Conservation (phyloP, 139 green algal species). For the Dunaliella primolecta region DNA sequence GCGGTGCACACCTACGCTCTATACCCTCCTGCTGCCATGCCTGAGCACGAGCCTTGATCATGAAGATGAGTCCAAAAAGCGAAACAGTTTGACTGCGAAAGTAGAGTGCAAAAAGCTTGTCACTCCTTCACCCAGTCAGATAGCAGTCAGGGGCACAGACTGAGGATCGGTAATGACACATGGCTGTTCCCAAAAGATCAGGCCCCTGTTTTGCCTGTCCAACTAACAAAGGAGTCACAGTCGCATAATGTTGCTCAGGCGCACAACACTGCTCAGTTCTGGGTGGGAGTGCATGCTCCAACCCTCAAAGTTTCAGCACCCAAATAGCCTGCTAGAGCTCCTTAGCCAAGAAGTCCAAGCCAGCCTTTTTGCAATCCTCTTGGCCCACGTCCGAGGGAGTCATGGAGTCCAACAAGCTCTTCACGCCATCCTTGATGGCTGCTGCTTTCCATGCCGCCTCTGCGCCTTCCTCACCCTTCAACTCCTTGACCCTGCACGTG, state of each 20-base stretch:
- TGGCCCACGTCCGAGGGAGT: neutral
- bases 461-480: slow-evolving; percentile 1
- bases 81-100: no score
- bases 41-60: no score
- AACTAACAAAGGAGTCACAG: neutral
- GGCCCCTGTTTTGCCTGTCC: neutral
- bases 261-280: neutral
- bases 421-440: neutral
- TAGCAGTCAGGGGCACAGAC: no score
- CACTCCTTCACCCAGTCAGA: no score
- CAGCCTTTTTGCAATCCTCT: slow-evolving; percentile 1
- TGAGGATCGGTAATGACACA: no score
- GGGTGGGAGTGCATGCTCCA: no score
- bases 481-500: neutral
- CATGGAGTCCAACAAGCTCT: neutral
- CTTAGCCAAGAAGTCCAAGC: neutral
- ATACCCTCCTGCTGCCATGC: no score
- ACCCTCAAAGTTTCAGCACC: no score
- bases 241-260: neutral
- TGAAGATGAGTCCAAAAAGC: no score
- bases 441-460: slow-evolving; percentile 2
- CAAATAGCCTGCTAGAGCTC: no score
- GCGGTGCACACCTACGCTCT: no score
- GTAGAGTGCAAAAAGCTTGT: no score
- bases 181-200: neutral